These are phyloP conservation scores for Asterionellopsis glacialis DNA, from an alignment of 108 stramenopile genomes.

Conservation along the genomic window DNA sequence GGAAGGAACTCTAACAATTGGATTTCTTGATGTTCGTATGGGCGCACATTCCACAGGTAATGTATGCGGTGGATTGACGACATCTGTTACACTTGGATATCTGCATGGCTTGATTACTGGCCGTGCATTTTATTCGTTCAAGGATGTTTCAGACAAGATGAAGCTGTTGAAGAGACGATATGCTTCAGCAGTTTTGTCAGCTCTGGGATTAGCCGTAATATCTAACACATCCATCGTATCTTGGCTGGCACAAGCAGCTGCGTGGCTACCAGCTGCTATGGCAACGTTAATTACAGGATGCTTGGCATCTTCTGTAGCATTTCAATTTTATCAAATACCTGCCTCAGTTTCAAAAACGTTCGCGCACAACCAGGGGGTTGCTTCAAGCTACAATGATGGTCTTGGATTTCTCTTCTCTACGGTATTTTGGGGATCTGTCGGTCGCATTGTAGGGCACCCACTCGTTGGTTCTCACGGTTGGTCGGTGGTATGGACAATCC, in stretches of 20 bases:
- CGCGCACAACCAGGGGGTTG: neutral
- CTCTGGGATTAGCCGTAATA: conserved; percentile 20
- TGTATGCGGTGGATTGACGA: conserved; percentile 34
- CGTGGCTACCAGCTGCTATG: conserved; percentile 3
- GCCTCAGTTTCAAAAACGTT: conserved; percentile 4
- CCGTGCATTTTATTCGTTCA: conserved; percentile 9
- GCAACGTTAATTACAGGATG: conserved; percentile 19
- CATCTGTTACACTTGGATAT: conserved; percentile 41
- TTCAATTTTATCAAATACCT: conserved; percentile 45
- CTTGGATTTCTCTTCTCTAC: no score
- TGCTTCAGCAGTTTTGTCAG: conserved; percentile 9
- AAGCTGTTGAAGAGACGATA: conserved; percentile 23
- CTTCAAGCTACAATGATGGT: no score
- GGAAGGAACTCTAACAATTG: no score
- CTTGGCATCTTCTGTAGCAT: conserved; percentile 26
- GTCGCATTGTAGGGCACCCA: no score
- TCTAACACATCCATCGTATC: no score
- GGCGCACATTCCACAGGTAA: neutral
- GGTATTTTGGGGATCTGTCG: no score
- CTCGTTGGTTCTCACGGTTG: no score
- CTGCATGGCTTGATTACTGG: conserved; percentile 33
- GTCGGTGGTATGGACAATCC: no score
- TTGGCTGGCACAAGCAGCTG: no score
- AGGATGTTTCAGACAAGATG: conserved; percentile 14
- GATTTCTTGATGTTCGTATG: no score